Percentiles rank a stretch among this genome's conserved stretches.
phyloP scores from a whole-genome alignment of 208 protist genomes.

The Trypanosoma caninum region DNA sequence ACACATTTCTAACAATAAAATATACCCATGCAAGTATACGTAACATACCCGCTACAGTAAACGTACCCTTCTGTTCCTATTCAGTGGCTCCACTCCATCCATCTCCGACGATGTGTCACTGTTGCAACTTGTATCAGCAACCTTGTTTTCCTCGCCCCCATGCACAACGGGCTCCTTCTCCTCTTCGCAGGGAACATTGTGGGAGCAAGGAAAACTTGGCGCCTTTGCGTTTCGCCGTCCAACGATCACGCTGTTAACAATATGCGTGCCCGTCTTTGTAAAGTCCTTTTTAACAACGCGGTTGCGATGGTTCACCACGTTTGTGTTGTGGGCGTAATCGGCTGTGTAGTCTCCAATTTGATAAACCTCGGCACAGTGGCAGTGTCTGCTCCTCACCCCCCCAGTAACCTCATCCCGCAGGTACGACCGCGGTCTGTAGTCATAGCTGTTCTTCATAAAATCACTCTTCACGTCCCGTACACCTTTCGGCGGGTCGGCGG shows the following conservation, averaged over 20 bases:
- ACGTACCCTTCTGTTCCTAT: no score
- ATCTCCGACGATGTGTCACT: no score
- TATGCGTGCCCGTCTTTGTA: slow-evolving; percentile 52
- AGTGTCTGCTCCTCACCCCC: slow-evolving; percentile 60
- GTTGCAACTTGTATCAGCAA: background rate
- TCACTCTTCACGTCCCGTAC: slow-evolving; percentile 72
- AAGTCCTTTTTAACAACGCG: slow-evolving; percentile 46
- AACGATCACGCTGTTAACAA: slow-evolving; percentile 63
- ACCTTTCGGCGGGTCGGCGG: slow-evolving; percentile 52
- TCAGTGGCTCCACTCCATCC: no score
- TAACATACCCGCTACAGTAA: no score
- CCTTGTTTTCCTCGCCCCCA: background rate
- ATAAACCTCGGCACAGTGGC: slow-evolving; percentile 83
- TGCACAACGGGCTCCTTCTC: background rate
- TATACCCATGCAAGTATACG: no score
- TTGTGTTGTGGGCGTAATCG: slow-evolving; percentile 53
- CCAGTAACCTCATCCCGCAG: slow-evolving; percentile 35
- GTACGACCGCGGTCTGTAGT: slow-evolving; percentile 79
- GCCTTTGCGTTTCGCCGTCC: slow-evolving; percentile 55
- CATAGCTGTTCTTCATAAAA: slow-evolving; percentile 60
- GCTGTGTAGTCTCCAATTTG: slow-evolving; percentile 87
- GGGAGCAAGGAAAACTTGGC: slow-evolving; percentile 50
- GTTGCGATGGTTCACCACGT: slow-evolving; percentile 71
- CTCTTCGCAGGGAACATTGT: background rate
- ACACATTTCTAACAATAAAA: no score